Evolutionary conservation across 2,329 filamentous ascomycete species (phyloP).

Genomic region (Ilyonectria sp.): DNA sequence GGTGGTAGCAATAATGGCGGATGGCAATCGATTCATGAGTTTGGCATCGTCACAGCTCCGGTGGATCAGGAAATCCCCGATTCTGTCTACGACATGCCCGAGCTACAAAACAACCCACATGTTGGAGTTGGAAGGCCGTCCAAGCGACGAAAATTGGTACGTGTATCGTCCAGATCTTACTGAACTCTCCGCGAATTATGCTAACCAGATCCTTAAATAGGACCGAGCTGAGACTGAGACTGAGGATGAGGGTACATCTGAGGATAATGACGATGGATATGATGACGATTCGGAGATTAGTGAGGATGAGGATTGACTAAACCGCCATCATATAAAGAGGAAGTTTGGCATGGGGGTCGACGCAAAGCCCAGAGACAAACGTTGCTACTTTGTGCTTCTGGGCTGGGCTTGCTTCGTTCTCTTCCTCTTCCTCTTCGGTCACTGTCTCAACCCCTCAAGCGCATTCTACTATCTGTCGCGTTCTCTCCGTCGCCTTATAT

Average conservation of each 20-base stretch:
- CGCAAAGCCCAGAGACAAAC: not conserved
- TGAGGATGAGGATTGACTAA: not conserved
- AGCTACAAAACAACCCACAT: conserved; percentile 55
- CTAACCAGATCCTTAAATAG: not conserved
- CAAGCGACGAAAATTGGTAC: not conserved
- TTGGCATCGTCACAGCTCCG: conserved; percentile 64
- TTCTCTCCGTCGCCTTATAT: too few species aligned
- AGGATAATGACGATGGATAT: not conserved
- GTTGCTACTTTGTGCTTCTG: too few species aligned
- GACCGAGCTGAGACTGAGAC: not conserved
- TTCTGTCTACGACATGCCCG: conserved; percentile 57
- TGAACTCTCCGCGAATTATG: not conserved
- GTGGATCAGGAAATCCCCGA: conserved; percentile 57
- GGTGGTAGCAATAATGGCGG: conserved; percentile 52
- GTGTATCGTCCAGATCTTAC: not conserved
- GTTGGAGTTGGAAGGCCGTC: not conserved
- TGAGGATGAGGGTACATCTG: not conserved
- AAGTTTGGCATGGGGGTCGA: not conserved
- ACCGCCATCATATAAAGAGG: not conserved
- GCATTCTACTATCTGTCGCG: too few species aligned
- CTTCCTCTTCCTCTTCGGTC: too few species aligned
- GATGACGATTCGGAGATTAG: not conserved
- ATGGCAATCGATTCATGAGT: conserved; percentile 53
- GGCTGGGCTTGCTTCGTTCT: too few species aligned
- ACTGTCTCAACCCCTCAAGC: too few species aligned